Conservation (phyloP, 2,329 filamentous ascomycete species). For the Aspergillus cejpii region DNA sequence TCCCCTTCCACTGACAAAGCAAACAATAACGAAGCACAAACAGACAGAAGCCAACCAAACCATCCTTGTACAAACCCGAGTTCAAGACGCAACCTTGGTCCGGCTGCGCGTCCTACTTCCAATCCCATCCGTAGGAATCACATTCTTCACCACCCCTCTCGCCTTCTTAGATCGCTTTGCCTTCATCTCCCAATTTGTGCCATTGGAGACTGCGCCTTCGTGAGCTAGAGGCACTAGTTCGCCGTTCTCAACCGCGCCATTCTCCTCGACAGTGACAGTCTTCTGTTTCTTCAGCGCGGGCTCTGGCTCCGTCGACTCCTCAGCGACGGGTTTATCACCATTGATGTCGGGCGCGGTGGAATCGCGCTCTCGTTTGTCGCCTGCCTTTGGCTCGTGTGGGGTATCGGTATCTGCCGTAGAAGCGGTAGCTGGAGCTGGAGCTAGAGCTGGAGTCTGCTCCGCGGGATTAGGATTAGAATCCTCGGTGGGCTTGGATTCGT, state of each 20-base stretch:
- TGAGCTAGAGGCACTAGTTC: constrained; percentile 3
- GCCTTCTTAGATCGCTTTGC: constrained; percentile 28
- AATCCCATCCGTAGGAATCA: constrained; percentile 28
- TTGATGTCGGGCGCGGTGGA: constrained; percentile 4
- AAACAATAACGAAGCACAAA: too few relatives aligned
- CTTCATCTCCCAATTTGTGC: constrained; percentile 24
- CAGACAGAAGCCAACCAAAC: too few relatives aligned
- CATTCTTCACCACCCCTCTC: constrained; percentile 24
- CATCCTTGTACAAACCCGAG: too few relatives aligned
- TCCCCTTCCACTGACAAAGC: too few relatives aligned
- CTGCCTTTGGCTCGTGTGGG: constrained; percentile 12
- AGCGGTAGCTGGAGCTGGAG: too few relatives aligned
- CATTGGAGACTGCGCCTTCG: constrained; percentile 8
- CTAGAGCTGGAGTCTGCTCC: constrained; percentile 5
- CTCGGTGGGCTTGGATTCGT: constrained; percentile 5
- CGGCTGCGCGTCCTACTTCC: constrained; percentile 38
- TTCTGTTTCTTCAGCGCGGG: constrained; percentile 35
- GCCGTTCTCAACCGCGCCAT: constrained; percentile 13
- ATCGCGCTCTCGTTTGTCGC: constrained; percentile 24
- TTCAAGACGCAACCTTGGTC: constrained; percentile 24
- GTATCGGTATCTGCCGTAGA: neutral
- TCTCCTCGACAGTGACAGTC: constrained; percentile 14
- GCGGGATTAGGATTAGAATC: constrained; percentile 7
- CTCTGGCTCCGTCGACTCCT: constrained; percentile 12
- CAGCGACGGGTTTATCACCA: constrained; percentile 9